Conservation (phyloP, 202 grass and related monocot genomes). For the Saccharum hybrid region DNA sequence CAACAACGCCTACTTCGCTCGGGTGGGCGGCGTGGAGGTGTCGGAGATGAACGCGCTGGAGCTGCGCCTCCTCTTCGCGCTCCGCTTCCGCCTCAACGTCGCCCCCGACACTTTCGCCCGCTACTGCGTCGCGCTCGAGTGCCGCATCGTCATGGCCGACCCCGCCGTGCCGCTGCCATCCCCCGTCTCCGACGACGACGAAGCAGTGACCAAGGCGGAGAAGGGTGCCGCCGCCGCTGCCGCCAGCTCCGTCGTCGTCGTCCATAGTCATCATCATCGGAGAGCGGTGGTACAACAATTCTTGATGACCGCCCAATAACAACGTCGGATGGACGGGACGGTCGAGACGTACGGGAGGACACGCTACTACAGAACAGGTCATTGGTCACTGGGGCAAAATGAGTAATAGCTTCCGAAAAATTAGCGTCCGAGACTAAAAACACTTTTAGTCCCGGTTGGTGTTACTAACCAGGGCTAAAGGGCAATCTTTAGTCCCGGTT, state of each 20-base stretch:
- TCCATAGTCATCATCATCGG: background rate
- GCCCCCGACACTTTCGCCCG: constrained; percentile 58
- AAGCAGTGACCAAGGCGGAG: background rate
- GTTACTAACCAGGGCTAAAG: no score
- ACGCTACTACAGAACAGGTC: no score
- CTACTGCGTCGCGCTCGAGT: constrained; percentile 65
- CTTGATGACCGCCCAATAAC: background rate
- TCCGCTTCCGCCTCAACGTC: constrained; percentile 76
- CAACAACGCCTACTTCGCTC: constrained; percentile 82
- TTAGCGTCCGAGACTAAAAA: no score
- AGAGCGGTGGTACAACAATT: background rate
- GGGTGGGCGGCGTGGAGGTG: constrained; percentile 63
- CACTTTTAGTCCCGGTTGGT: no score
- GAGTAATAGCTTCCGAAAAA: no score
- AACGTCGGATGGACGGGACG: background rate
- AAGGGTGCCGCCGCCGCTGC: background rate
- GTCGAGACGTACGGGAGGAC: no score
- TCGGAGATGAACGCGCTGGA: constrained; percentile 79
- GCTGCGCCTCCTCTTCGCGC: constrained; percentile 69
- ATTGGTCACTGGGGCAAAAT: no score
- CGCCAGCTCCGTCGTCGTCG: no score
- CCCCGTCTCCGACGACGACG: background rate
- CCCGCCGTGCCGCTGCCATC: background rate
- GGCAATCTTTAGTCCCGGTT: no score
- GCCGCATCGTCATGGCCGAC: constrained; percentile 7